Base-by-base conservation (phyloP, 176 grass and related monocot species). In the Triticum timopheevii region DNA sequence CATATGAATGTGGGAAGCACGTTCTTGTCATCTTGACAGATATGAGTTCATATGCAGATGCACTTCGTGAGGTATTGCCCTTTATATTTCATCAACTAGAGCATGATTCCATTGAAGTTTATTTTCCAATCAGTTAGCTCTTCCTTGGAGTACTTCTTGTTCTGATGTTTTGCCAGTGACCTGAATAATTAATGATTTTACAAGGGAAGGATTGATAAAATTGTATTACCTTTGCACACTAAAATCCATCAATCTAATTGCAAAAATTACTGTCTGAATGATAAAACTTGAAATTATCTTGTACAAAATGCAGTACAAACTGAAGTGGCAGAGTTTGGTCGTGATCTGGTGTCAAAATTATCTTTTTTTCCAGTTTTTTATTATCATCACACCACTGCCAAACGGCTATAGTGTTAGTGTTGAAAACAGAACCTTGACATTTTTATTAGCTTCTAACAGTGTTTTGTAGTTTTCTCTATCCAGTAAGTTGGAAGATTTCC, bases 41-140 rank as follows among this genome's bases (percentile, higher is more conserved):
- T 89, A 99, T 99, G 97, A 99, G 97, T 78, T 99, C 97, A 62
- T 99, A 99, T 25, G 97, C 94, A 36, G 97, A 99, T 93, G 97
- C 94, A 69, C 97, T 99, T 84, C 97, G 97, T 90, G 97, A 99
- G 92, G 97, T 99, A 91, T 74, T 80, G 54, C 9, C 5, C 44
- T 81, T 88, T 25, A 76, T 76, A n/a, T 79, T 68, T 65, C 56
- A 72, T 50, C 9, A 63, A 35, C 42, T 22, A 39, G 9, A 61
- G 30, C 23, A 16, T 22, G n/a, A 33, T 86, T 79, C 4, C 8
- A 24, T 16, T 7, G 31, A 85, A 85, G 11, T n/a, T 39, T 13
- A 67, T 81, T 42, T 83, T 27, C 19, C 23, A 16, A 58, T 76
- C 35, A 10, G 23, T 56, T 27, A 70, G 30, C 28, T 81, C 83